Conservation (phyloP, 192 early-diverging fungal species). For the Podochytrium sp. region DNA sequence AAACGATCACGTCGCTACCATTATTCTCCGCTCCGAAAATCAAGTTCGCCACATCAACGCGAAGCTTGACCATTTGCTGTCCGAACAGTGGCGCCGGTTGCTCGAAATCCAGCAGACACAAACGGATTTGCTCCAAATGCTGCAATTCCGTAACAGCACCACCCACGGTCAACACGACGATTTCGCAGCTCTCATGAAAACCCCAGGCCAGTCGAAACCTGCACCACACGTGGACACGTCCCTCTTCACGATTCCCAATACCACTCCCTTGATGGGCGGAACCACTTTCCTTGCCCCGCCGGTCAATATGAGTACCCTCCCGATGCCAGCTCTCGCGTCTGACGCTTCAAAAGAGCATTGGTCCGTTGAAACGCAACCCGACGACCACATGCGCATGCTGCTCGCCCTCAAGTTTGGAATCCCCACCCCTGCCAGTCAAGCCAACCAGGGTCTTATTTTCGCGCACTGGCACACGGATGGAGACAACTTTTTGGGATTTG, state of each 20-base stretch:
- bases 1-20: conserved; percentile 39
- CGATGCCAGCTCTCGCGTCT: neutral
- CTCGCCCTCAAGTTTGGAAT: conserved; percentile 18
- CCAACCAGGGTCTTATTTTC: conserved; percentile 25
- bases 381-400: conserved; percentile 26
- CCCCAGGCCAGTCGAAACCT: neutral
- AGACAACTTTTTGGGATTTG: conserved; percentile 41
- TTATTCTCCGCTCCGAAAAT: conserved; percentile 45
- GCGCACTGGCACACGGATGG: conserved; percentile 52
- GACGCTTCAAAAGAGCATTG: conserved; percentile 16
- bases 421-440: no score
- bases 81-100: conserved; percentile 48
- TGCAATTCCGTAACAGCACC: conserved; percentile 12
- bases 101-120: conserved; percentile 56
- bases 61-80: conserved; percentile 51
- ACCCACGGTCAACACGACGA: conserved; percentile 1
- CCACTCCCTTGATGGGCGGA: neutral
- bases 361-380: conserved; percentile 30
- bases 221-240: conserved; percentile 14
- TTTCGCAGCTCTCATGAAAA: neutral
- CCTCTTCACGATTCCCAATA: conserved; percentile 15
- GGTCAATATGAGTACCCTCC: neutral
- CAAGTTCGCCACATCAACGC: conserved; percentile 50
- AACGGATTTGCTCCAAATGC: conserved; percentile 41
- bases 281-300: neutral